Base-by-base conservation (phyloP, 345 rosid species). In the Salix dunnii region DNA sequence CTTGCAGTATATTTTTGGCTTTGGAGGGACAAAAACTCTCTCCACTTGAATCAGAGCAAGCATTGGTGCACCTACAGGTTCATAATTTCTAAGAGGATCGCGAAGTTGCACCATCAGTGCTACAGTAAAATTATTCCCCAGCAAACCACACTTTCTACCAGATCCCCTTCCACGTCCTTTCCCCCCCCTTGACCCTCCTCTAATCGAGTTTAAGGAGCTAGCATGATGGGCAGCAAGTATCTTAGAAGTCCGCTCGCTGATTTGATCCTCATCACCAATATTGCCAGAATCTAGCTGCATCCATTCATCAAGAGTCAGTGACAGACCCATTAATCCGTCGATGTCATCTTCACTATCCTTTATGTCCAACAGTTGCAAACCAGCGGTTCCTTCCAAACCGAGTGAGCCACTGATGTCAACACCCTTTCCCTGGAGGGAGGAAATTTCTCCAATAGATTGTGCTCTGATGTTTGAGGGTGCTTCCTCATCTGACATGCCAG, bases 1-100 rank as follows among this genome's bases (percentile, higher is more conserved):
- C 42, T 88, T 85, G 69, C 88, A 75, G 80, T 86, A 92, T 76
- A 94, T 88, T 78, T 75, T 91, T 20, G 94, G 97, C 87, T 94
- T 94, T 35, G 97, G 95, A 55, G 97, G 95, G 71, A 92, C 84
- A 48, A 90, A 94, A 60, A 94, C 91, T 84, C 98, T 88, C 89
- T 94, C 97, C 11, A 94, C 98, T 82, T 94, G 98, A 84, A 91
- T 86, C 61, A 94, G 97, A 58, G 98, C 87, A 80, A 94, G 97
- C 97, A 94, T 94, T 23, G 98, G 97, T 23, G 94, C 86, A 71
- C 98, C 98, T 27, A 94, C 98, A 7, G 95, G 90, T 73, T 94
- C 97, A 73, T 92, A 89, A 84, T 92, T 86, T 71, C 98, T 87
- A 28, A 90, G 28, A 36, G 97, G 97, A 87, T 94, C 97, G 28